Evolutionary conservation across 2,329 filamentous ascomycete genomes (phyloP).

Genomic region (Ophioceras dolichostomum): DNA sequence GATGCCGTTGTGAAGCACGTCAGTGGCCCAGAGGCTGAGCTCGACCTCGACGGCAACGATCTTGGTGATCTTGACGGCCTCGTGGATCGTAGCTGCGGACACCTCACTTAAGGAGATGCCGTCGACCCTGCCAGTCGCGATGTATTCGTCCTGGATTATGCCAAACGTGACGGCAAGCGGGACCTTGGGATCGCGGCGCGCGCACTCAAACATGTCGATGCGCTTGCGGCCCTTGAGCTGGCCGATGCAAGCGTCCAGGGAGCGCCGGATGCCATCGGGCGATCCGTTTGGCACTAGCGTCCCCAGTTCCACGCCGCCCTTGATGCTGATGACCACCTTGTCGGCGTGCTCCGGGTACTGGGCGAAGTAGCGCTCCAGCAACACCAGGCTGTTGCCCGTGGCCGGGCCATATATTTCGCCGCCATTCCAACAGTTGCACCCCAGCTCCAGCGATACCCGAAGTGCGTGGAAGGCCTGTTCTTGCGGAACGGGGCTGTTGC

Average conservation of each 20-base stretch:
- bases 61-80: constrained; percentile 29
- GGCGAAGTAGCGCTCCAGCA: constrained; percentile 50
- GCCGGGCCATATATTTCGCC: constrained; percentile 53
- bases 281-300: constrained; percentile 56
- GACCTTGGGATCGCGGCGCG: constrained; percentile 39
- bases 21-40: constrained; percentile 34
- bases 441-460: constrained; percentile 33
- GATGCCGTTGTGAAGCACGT: constrained; percentile 37
- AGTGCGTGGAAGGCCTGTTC: constrained; percentile 42
- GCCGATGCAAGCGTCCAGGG: constrained; percentile 42
- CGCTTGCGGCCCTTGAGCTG: constrained; percentile 42
- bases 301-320: constrained; percentile 51
- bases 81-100: constrained; percentile 32
- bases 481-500: constrained; percentile 22
- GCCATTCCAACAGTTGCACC: constrained; percentile 44
- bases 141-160: constrained; percentile 32
- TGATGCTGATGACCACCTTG: constrained; percentile 49
- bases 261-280: constrained; percentile 39
- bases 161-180: constrained; percentile 30
- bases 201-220: constrained; percentile 48
- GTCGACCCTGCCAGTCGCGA: constrained; percentile 38
- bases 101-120: constrained; percentile 40
- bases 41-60: constrained; percentile 41
- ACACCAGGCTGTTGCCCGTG: constrained; percentile 41
- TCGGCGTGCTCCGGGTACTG: constrained; percentile 51